Evolutionary conservation across 495 filamentous ascomycete genomes (phyloP), one percentile per base, ranked within the genome.

Genomic region (Astrocystis sublimbata): DNA sequence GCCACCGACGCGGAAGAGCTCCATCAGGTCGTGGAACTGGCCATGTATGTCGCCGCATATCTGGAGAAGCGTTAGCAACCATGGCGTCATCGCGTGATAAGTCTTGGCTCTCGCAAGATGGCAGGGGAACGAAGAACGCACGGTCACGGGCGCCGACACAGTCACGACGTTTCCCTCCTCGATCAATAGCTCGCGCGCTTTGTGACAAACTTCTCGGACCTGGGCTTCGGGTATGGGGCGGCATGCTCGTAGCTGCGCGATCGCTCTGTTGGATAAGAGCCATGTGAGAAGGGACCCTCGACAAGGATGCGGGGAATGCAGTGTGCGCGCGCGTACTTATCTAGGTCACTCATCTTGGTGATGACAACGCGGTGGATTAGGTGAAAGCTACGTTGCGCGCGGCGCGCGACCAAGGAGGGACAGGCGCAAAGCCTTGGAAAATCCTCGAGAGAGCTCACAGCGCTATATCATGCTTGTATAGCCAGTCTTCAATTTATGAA

Each of bases 41-140:
- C 94, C 94, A 68, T 98, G 93, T 64, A 98, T 98, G 71, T 98
- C 94, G 53, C 94, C 94, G 73, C 94, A 98, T 85, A 98, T 97
- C 87, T 88, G 46, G 17, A 47, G 40, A 54, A 47, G 6, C 52
- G 51, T 67, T 21, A 70, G 38, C 26, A 59, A 17, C n/a, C 40
- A 59, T 26, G 6, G 17, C 6, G 31, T 12, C 45, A 26, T 43
- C n/a, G 7, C 26, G 24, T 35, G 6, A 13, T 26, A 13, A 19
- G 17, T n/a, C n/a, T n/a, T n/a, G n/a, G n/a, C n/a, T n/a, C n/a
- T n/a, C n/a, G n/a, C n/a, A n/a, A n/a, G n/a, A n/a, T n/a, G n/a
- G n/a, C n/a, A n/a, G n/a, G n/a, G n/a, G n/a, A n/a, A n/a, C n/a
- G n/a, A n/a, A n/a, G n/a, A n/a, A 46, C 70, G 24, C 81, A 89